Percentiles rank a stretch among this genome's conserved stretches.
These are phyloP conservation scores for Yamadazyma aaseri DNA, from an alignment of 1,139 yeast species.

Conservation along the genomic window DNA sequence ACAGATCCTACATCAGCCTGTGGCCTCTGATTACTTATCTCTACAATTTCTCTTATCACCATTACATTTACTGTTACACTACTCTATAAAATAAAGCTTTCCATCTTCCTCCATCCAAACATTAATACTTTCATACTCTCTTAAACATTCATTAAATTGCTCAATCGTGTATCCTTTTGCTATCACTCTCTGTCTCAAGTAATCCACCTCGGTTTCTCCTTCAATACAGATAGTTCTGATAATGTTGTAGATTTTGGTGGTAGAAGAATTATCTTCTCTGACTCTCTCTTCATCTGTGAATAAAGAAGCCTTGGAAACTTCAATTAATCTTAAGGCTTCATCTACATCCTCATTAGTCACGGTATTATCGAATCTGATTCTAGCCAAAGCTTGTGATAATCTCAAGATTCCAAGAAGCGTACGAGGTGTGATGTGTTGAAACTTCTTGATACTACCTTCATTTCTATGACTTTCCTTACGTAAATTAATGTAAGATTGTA, in stretches of 20 bases:
- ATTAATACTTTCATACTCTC: constrained; percentile 68
- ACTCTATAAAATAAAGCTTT: constrained; percentile 43
- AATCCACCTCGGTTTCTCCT: constrained; percentile 55
- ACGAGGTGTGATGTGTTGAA: constrained; percentile 93
- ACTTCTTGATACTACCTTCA: constrained; percentile 72
- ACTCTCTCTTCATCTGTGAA: constrained; percentile 49
- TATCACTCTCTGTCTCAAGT: constrained; percentile 65
- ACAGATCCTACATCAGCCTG: too few species aligned
- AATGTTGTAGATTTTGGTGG: constrained; percentile 61
- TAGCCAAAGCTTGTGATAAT: constrained; percentile 91
- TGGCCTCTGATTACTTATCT: too few species aligned
- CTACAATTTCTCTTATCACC: too few species aligned
- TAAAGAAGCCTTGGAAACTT: constrained; percentile 83
- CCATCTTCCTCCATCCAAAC: constrained; percentile 78
- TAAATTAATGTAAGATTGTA: constrained; percentile 82
- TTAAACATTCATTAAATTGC: constrained; percentile 73
- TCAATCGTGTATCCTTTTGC: constrained; percentile 83
- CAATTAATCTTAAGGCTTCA: constrained; percentile 85
- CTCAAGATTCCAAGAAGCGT: constrained; percentile 88
- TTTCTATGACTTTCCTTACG: constrained; percentile 85
- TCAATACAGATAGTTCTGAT: constrained; percentile 52
- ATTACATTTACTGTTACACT: constrained; percentile 8
- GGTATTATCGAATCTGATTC: constrained; percentile 73
- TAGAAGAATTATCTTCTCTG: constrained; percentile 53
- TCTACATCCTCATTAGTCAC: constrained; percentile 86